phyloP scores from a whole-genome alignment of 2,329 filamentous ascomycete genomes.

The Lecanicillium sp. region DNA sequence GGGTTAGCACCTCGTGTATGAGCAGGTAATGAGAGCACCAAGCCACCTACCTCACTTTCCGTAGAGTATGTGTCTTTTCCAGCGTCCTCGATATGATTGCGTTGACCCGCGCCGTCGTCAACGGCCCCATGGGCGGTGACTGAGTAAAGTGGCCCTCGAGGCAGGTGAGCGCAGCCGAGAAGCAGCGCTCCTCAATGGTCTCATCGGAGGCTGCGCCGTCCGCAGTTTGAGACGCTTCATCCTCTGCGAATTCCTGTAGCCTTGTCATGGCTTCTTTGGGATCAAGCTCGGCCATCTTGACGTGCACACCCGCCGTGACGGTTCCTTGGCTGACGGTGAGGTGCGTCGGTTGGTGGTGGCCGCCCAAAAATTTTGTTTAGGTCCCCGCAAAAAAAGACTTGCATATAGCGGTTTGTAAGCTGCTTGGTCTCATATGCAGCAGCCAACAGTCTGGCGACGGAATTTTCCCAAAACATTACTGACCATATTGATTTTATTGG shows the following conservation, averaged over 20 bases:
- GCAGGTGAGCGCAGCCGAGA: constrained; percentile 52
- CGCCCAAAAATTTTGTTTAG: too few relatives aligned
- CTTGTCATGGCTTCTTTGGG: not conserved
- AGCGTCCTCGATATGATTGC: constrained; percentile 53
- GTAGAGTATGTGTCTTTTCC: constrained; percentile 55
- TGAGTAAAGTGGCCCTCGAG: constrained; percentile 55
- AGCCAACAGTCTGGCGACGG: too few relatives aligned
- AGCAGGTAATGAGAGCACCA: not conserved
- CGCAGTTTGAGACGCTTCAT: not conserved
- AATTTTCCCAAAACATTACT: too few relatives aligned
- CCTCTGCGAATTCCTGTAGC: not conserved
- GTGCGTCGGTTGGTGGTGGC: too few relatives aligned
- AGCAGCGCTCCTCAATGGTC: constrained; percentile 57
- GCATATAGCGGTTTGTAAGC: too few relatives aligned
- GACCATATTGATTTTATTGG: too few relatives aligned
- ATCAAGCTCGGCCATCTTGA: too few relatives aligned
- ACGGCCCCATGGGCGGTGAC: constrained; percentile 48
- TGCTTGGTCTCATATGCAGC: too few relatives aligned
- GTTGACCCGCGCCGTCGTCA: constrained; percentile 45
- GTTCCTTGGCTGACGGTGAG: too few relatives aligned
- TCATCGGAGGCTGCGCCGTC: constrained; percentile 23
- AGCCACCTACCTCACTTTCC: constrained; percentile 46
- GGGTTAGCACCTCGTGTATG: not conserved
- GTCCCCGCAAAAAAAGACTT: too few relatives aligned
- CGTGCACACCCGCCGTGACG: too few relatives aligned